Conservation (phyloP, 768 basidiomycete genomes). For the Termitomyces sp. region DNA sequence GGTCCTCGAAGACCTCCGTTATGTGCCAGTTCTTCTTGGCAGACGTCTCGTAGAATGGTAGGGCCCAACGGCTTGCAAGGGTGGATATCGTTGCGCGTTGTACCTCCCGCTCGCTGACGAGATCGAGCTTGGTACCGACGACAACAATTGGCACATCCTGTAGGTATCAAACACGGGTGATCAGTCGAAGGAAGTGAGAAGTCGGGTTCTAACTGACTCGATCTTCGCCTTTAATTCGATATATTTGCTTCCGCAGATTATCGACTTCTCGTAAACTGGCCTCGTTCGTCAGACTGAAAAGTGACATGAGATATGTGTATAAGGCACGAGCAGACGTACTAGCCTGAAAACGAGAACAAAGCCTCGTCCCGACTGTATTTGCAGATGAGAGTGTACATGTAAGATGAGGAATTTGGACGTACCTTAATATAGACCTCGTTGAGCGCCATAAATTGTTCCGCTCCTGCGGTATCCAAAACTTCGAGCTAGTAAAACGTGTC, state of each 20-base stretch:
- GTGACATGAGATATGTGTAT: constrained; percentile 4
- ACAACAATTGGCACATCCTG: constrained; percentile 77
- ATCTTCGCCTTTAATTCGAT: constrained; percentile 72
- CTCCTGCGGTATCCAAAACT: constrained; percentile 79
- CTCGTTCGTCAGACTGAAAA: constrained; percentile 73
- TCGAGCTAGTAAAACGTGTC: constrained; percentile 50
- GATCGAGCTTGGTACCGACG: constrained; percentile 83
- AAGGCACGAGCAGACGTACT: constrained; percentile 1
- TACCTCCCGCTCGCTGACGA: constrained; percentile 79
- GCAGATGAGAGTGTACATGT: constrained; percentile 1
- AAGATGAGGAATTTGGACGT: not conserved
- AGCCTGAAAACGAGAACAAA: constrained; percentile 85
- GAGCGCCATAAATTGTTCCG: constrained; percentile 80
- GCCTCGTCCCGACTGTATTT: constrained; percentile 60
- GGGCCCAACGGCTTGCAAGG: constrained; percentile 60
- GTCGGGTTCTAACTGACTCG: constrained; percentile 36
- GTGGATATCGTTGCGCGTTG: constrained; percentile 58
- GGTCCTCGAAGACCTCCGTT: constrained; percentile 72
- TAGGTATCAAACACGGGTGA: not conserved
- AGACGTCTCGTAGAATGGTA: constrained; percentile 87
- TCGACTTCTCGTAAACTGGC: constrained; percentile 78
- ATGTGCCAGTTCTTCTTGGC: constrained; percentile 84
- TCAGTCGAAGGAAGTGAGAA: constrained; percentile 3
- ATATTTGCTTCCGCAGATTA: constrained; percentile 76
- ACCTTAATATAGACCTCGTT: constrained; percentile 85